Evolutionary conservation across 1,284 basidiomycete species (phyloP).

Genomic region (Boletus semigastroideus): DNA sequence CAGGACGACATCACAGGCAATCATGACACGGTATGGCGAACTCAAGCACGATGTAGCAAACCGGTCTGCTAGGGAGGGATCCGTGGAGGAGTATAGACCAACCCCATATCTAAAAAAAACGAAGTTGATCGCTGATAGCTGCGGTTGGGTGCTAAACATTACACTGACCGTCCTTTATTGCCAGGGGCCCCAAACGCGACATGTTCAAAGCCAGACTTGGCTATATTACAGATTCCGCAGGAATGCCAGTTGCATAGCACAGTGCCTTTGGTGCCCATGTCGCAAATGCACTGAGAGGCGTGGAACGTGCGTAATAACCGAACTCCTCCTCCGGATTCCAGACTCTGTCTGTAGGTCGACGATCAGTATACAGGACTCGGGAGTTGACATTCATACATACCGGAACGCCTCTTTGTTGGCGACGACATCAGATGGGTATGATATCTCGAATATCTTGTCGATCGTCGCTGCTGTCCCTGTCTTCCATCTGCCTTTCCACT

Average conservation of each 20-base stretch:
- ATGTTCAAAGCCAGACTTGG: slow-evolving; percentile 52
- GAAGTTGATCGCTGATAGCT: slow-evolving; percentile 2
- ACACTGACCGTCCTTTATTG: slow-evolving; percentile 51
- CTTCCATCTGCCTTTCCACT: slow-evolving; percentile 50
- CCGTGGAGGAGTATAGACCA: slow-evolving; percentile 58
- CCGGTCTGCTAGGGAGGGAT: slow-evolving; percentile 53
- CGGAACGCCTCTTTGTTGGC: slow-evolving; percentile 46
- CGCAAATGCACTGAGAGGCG: slow-evolving; percentile 62
- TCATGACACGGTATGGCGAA: slow-evolving; percentile 62
- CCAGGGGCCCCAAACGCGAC: slow-evolving; percentile 53
- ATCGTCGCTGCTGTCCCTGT: slow-evolving; percentile 39
- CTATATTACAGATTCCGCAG: slow-evolving; percentile 59
- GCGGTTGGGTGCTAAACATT: slow-evolving; percentile 1
- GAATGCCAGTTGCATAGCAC: slow-evolving; percentile 54
- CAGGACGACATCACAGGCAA: slow-evolving; percentile 56
- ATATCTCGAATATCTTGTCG: slow-evolving; percentile 54
- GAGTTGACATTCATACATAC: slow-evolving; percentile 36
- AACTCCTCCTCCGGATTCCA: slow-evolving; percentile 31
- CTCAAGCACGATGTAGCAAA: slow-evolving; percentile 59
- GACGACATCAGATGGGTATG: slow-evolving; percentile 26
- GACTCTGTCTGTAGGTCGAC: slow-evolving; percentile 25
- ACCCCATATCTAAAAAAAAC: slow-evolving; percentile 45
- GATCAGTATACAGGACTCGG: slow-evolving; percentile 6
- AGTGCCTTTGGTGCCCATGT: slow-evolving; percentile 52
- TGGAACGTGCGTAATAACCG: slow-evolving; percentile 57